Base-by-base conservation (phyloP, 2,329 filamentous ascomycete genomes). In the Neoascochyta sp. region DNA sequence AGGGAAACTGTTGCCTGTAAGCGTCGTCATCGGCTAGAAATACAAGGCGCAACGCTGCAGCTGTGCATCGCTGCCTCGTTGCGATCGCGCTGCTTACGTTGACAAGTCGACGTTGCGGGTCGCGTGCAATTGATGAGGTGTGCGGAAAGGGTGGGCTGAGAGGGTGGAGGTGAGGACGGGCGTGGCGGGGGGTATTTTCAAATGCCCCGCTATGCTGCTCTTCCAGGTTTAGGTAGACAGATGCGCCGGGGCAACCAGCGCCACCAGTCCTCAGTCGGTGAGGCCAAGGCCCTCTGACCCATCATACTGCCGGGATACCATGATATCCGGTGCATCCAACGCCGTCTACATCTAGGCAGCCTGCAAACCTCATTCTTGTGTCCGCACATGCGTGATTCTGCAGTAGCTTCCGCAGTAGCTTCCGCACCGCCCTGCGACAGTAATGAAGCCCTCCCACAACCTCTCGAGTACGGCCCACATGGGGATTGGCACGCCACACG, bases 11-110 rank as follows among this genome's bases (percentile, higher is more conserved):
- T 35, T 52, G 53, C 52, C 55, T 54, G 52, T 60, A 47, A 62
- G 60, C 54, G 50, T 55, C 59, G 54, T 62, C 53, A 61, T 52
- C 50, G 41, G 29, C 37, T 43, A 41, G 36, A 37, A 36, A 40
- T 29, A 38, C 36, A 28, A 24, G 25, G 29, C 29, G 43, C 36
- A 20, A 25, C 23, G 14, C 22, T 31, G 34, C 34, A 22, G 29
- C 27, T 18, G 32, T n/a, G n/a, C n/a, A n/a, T n/a, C n/a, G n/a
- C n/a, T n/a, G n/a, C n/a, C n/a, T n/a, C n/a, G n/a, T n/a, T n/a
- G n/a, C n/a, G n/a, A n/a, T n/a, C 23, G 27, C 27, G 32, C 23
- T 36, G 42, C 55, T 56, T 52, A 61, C 57, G 38, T 52, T 38
- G 41, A 47, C 41, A n/a, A n/a, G n/a, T n/a, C 30, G 35, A 43